Base-by-base conservation (phyloP, 1,139 yeast genomes). In the Pichia sp. region DNA sequence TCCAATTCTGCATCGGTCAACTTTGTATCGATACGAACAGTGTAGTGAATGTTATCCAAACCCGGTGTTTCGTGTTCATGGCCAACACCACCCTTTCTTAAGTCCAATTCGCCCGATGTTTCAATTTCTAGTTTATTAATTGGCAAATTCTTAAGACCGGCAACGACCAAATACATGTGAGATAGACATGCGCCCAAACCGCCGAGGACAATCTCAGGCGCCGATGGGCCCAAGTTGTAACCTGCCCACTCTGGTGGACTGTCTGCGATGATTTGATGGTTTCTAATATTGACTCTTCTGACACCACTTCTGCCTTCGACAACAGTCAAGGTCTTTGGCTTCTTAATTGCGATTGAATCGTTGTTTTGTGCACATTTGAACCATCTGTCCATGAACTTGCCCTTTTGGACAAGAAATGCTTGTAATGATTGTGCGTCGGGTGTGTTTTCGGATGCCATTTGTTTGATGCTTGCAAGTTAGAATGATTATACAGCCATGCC, bases 271-370 rank as follows among this genome's bases (percentile, higher is more conserved):
- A 42, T 33, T 22, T 37, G 43, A 32, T 46, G 43, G n/a, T 42
- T 42, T 35, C 40, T 38, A 22, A 34, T 33, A 8, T 31, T 34
- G 17, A 44, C 40, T 34, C 47, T 39, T 17, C 47, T 28, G 11
- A 44, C 40, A 28, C 47, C 47, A 28, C 40, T 39, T 44, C 47
- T 44, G 11, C 47, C 47, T 27, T 44, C 47, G 18, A 39, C 43
- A 15, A 31, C 24, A 18, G 47, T 44, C 10, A 34, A 15, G 17
- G 28, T 40, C 22, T 28, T 44, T 27, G 44, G 47, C 4, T 40
- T 44, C 33, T 44, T 44, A 27, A 40, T 31, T 18, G 47, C 47
- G 11, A 44, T 15, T 20, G 34, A 20, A 8, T 34, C 44, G 27
- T 40, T 22, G 17, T 39, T 21, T 15, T 24, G 20, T 7, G 44